These are phyloP conservation scores for Populus tomentosa DNA, from an alignment of 441 rosid genomes.

Conservation along the genomic window DNA sequence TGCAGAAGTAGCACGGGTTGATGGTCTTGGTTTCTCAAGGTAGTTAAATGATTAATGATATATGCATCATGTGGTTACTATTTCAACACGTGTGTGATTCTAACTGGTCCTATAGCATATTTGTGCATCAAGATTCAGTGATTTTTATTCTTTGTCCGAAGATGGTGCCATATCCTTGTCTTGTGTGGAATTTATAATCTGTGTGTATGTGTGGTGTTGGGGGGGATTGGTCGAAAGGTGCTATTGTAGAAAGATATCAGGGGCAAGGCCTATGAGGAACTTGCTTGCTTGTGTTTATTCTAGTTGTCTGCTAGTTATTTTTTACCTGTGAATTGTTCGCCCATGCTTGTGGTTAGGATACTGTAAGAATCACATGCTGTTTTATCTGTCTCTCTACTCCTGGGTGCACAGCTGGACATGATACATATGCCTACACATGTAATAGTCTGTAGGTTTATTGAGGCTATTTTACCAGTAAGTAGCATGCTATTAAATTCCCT, in stretches of 20 bases:
- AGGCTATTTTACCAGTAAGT: background rate
- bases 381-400: no score
- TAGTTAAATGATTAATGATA: slow-evolving; percentile 20
- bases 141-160: no score
- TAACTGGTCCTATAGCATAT: background rate
- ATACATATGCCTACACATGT: background rate
- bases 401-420: background rate
- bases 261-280: no score
- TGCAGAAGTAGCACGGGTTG: slow-evolving; percentile 80
- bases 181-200: no score
- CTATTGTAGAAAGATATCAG: no score
- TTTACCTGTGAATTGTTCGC: background rate
- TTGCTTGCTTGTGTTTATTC: no score
- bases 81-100: background rate
- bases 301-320: no score
- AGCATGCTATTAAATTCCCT: background rate
- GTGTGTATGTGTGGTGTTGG: no score
- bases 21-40: slow-evolving; percentile 91
- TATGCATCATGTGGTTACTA: background rate
- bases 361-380: background rate
- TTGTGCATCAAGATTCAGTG: background rate
- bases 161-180: no score
- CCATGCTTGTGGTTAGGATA: background rate
- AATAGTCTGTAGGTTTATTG: background rate
- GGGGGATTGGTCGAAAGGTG: no score